Percentiles rank a stretch among this genome's conserved stretches.
Evolutionary conservation across 1,284 basidiomycete species (phyloP).

Genomic region (Naganishia cerealis): DNA sequence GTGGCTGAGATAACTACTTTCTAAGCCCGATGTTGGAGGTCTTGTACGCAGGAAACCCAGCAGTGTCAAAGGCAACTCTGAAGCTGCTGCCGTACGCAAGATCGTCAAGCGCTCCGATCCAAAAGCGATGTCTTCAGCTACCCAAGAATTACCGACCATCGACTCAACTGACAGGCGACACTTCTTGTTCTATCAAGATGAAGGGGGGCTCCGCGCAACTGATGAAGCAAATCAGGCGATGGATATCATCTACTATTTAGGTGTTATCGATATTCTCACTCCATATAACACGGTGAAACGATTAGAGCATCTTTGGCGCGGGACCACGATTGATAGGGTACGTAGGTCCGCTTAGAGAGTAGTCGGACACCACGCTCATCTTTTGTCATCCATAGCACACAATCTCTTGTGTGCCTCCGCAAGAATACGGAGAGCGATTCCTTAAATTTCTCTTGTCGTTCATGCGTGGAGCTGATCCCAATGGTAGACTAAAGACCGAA

Average conservation of each 20-base stretch:
- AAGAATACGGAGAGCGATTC: conserved; percentile 82
- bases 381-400: conserved; percentile 65
- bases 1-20: neutral
- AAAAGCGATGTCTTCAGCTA: conserved; percentile 64
- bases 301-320: conserved; percentile 89
- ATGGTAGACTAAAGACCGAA: conserved; percentile 41
- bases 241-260: conserved; percentile 87
- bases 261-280: conserved; percentile 91
- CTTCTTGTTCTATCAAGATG: conserved; percentile 94
- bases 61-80: conserved; percentile 62
- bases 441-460: conserved; percentile 80
- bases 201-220: conserved; percentile 87
- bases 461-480: conserved; percentile 71
- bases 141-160: conserved; percentile 66
- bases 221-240: conserved; percentile 74
- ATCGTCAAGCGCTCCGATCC: conserved; percentile 82
- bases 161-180: conserved; percentile 72
- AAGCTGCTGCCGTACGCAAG: conserved; percentile 77
- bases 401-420: conserved; percentile 84
- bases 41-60: conserved; percentile 61
- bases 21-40: conserved; percentile 65
- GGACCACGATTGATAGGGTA: conserved; percentile 73
- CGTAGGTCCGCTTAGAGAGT: conserved; percentile 50
- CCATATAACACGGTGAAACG: conserved; percentile 79
- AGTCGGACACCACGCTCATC: conserved; percentile 22